A percentile compares a stretch with the other conserved stretches of the same genome.
Conservation (phyloP, 2,329 filamentous ascomycete species). For the Colletotrichum falcatum region DNA sequence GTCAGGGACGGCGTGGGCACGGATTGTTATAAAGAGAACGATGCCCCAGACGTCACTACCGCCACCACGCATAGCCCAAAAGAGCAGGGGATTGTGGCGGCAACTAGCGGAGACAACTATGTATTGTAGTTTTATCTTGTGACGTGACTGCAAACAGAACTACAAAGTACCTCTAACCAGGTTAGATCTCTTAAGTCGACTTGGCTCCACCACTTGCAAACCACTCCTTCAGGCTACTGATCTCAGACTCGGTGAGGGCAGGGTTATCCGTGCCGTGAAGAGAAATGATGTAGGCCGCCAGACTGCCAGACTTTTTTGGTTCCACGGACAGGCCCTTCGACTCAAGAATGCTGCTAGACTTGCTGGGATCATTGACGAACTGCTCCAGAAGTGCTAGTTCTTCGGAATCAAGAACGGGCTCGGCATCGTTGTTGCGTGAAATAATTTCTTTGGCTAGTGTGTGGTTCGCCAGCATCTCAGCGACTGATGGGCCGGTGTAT, state of each 20-base stretch:
- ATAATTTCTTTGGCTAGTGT: slow-evolving; percentile 42
- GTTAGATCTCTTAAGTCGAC: no score
- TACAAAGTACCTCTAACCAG: no score
- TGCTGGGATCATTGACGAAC: slow-evolving; percentile 23
- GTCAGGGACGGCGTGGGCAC: no score
- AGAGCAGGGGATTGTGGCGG: no score
- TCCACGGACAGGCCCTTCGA: slow-evolving; percentile 3
- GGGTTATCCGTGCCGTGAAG: slow-evolving; percentile 33
- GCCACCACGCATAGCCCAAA: no score
- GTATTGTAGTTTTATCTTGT: no score
- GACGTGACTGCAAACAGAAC: no score
- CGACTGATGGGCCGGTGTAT: slow-evolving; percentile 38
- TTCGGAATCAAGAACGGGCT: slow-evolving; percentile 31
- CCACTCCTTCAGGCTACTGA: background rate
- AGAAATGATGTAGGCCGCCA: slow-evolving; percentile 35
- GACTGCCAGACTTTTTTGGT: slow-evolving; percentile 17
- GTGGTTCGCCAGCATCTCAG: slow-evolving; percentile 38
- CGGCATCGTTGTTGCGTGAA: slow-evolving; percentile 1
- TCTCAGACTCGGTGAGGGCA: background rate
- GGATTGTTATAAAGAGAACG: no score
- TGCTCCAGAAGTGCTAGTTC: slow-evolving; percentile 30
- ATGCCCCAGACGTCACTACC: no score
- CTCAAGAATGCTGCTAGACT: slow-evolving; percentile 5
- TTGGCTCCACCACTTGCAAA: no score
- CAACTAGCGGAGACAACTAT: no score